Evolutionary conservation across 1,284 basidiomycete genomes (phyloP).

Genomic region (Leccinum subatratum): DNA sequence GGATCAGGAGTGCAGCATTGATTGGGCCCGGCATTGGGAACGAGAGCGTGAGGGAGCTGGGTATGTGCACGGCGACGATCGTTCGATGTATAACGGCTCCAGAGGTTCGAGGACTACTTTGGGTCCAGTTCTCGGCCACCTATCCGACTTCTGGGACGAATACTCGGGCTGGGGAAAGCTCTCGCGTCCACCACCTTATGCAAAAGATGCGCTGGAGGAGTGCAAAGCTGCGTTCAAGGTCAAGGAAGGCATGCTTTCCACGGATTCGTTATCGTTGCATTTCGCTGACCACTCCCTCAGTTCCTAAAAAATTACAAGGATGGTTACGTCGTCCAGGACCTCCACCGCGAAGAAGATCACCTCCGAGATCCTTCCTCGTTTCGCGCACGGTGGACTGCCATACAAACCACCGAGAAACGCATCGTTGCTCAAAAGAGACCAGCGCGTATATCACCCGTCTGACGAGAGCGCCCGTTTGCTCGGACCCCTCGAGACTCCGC

Average conservation of each 20-base stretch:
- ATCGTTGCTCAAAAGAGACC: constrained; percentile 57
- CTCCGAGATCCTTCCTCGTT: constrained; percentile 88
- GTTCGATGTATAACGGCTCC: constrained; percentile 18
- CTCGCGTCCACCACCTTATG: constrained; percentile 33
- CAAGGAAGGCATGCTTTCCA: constrained; percentile 53
- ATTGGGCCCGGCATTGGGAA: constrained; percentile 24
- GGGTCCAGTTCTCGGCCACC: constrained; percentile 9
- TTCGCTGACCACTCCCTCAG: constrained; percentile 32
- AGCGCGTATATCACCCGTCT: constrained; percentile 39
- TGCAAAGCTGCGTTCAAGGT: constrained; percentile 69
- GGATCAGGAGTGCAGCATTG: constrained; percentile 30
- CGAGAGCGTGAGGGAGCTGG: constrained; percentile 19
- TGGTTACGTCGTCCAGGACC: constrained; percentile 62
- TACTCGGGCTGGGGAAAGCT: constrained; percentile 13
- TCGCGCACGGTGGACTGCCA: constrained; percentile 87
- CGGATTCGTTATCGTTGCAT: neutral
- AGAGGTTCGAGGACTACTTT: constrained; percentile 18
- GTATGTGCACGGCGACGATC: constrained; percentile 23
- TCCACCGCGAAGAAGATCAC: constrained; percentile 93
- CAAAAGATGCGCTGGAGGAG: constrained; percentile 52
- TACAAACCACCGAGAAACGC: constrained; percentile 71
- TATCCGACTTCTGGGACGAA: constrained; percentile 18
- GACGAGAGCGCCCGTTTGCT: constrained; percentile 52
- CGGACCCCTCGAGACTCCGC: constrained; percentile 71
- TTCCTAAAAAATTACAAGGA: constrained; percentile 58